phyloP scores from a whole-genome alignment of 2,329 filamentous ascomycete genomes.

The Thielaviopsis punctulata region DNA sequence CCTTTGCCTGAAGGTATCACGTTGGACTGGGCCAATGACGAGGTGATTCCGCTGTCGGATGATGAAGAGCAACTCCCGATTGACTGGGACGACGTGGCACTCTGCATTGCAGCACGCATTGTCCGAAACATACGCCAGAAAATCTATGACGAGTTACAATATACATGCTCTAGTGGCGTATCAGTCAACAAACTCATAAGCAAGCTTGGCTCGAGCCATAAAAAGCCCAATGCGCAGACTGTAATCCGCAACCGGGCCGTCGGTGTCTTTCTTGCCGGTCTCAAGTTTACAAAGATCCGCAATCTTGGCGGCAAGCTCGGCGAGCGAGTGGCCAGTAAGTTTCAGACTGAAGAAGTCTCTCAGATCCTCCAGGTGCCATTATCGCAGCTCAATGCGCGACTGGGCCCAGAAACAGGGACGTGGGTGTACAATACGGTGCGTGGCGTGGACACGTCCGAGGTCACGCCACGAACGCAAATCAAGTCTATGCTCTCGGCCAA shows the following conservation, averaged over 20 bases:
- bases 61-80: conserved; percentile 64
- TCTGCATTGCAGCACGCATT: conserved; percentile 77
- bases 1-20: conserved; percentile 52
- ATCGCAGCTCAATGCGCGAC: conserved; percentile 57
- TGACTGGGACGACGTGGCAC: conserved; percentile 90
- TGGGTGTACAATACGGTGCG: conserved; percentile 79
- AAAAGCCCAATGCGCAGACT: conserved; percentile 89
- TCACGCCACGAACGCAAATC: conserved; percentile 80
- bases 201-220: conserved; percentile 78
- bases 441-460: conserved; percentile 72
- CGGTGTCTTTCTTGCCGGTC: conserved; percentile 58
- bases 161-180: conserved; percentile 83
- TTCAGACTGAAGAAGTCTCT: conserved; percentile 62
- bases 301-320: conserved; percentile 92
- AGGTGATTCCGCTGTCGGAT: conserved; percentile 61
- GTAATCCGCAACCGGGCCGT: conserved; percentile 78
- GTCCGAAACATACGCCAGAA: conserved; percentile 55
- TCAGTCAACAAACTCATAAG: conserved; percentile 88
- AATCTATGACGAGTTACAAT: conserved; percentile 54
- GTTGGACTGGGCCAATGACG: conserved; percentile 70
- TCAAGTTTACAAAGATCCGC: conserved; percentile 90
- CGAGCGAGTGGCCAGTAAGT: conserved; percentile 65
- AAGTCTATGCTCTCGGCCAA: conserved; percentile 97
- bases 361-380: conserved; percentile 58
- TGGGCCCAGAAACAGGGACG: conserved; percentile 68